Conservation (phyloP, 2,329 filamentous ascomycete genomes). For the Aspergillus calidoustus region DNA sequence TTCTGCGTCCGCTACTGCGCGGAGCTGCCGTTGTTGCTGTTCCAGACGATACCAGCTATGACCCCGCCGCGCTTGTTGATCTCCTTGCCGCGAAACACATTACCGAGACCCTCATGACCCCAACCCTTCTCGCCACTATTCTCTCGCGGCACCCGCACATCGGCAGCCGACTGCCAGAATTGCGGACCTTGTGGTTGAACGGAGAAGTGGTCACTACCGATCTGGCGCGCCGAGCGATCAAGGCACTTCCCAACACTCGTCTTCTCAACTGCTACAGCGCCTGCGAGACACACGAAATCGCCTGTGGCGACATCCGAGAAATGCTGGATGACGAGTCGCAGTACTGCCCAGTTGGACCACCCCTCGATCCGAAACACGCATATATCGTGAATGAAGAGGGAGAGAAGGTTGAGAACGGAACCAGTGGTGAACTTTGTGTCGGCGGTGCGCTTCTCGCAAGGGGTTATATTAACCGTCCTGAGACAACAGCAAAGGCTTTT, state of each 20-base stretch:
- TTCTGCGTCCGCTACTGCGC: slow-evolving; percentile 73
- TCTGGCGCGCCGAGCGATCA: slow-evolving; percentile 69
- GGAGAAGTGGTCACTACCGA: slow-evolving; percentile 83
- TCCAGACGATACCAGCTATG: slow-evolving; percentile 77
- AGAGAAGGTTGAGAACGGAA: slow-evolving; percentile 65
- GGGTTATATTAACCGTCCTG: slow-evolving; percentile 79
- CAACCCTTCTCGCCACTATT: slow-evolving; percentile 75
- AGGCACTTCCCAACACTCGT: slow-evolving; percentile 69
- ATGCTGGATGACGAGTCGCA: slow-evolving; percentile 67
- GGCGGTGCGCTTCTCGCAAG: slow-evolving; percentile 75
- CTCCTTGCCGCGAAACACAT: slow-evolving; percentile 68
- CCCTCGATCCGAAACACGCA: slow-evolving; percentile 68
- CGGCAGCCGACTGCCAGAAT: slow-evolving; percentile 64
- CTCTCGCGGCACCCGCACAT: slow-evolving; percentile 71
- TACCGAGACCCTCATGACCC: slow-evolving; percentile 83
- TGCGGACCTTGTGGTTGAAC: slow-evolving; percentile 78
- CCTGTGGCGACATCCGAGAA: slow-evolving; percentile 73
- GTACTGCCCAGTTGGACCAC: slow-evolving; percentile 75
- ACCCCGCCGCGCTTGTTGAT: slow-evolving; percentile 74
- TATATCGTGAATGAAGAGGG: slow-evolving; percentile 75
- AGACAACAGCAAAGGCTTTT: slow-evolving; percentile 76
- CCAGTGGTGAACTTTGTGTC: slow-evolving; percentile 74
- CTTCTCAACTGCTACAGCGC: slow-evolving; percentile 82
- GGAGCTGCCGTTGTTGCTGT: slow-evolving; percentile 77
- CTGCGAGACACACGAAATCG: slow-evolving; percentile 80